phyloP scores from a whole-genome alignment of 2,329 filamentous ascomycete genomes.

The Cladophialophora bantiana region DNA sequence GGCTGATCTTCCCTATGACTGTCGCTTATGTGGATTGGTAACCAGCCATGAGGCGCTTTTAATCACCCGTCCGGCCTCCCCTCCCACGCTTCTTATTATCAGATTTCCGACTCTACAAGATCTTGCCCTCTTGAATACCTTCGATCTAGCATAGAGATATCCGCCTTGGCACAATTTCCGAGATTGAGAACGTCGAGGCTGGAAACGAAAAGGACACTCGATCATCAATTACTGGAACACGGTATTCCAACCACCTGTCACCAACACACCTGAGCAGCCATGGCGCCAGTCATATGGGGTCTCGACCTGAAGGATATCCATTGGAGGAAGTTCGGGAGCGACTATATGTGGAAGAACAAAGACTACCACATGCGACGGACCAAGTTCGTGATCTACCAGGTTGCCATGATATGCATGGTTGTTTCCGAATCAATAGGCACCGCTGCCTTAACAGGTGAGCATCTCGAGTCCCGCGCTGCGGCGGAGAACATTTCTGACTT shows the following conservation, averaged over 20 bases:
- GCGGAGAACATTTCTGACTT: slow-evolving; percentile 3
- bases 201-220: not conserved
- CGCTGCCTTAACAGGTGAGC: slow-evolving; percentile 60
- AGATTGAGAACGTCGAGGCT: not conserved
- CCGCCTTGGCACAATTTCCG: slow-evolving; percentile 1
- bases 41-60: slow-evolving; percentile 8
- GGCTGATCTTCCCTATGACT: slow-evolving; percentile 14
- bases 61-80: slow-evolving; percentile 7
- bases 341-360: slow-evolving; percentile 63
- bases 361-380: slow-evolving; percentile 63
- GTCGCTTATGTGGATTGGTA: slow-evolving; percentile 27
- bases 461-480: not conserved
- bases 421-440: slow-evolving; percentile 65
- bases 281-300: slow-evolving; percentile 63
- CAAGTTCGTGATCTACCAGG: slow-evolving; percentile 67
- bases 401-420: slow-evolving; percentile 65
- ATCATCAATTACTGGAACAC: not conserved
- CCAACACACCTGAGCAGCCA: not conserved
- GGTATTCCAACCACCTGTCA: not conserved
- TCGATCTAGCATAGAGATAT: not conserved
- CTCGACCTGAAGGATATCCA: slow-evolving; percentile 64
- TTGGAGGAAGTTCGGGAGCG: slow-evolving; percentile 64
- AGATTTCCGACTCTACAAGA: not conserved
- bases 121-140: slow-evolving; percentile 11
- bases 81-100: slow-evolving; percentile 13